These are phyloP conservation scores for Lactarius psammicola DNA, from an alignment of 768 basidiomycete genomes.

Conservation along the genomic window DNA sequence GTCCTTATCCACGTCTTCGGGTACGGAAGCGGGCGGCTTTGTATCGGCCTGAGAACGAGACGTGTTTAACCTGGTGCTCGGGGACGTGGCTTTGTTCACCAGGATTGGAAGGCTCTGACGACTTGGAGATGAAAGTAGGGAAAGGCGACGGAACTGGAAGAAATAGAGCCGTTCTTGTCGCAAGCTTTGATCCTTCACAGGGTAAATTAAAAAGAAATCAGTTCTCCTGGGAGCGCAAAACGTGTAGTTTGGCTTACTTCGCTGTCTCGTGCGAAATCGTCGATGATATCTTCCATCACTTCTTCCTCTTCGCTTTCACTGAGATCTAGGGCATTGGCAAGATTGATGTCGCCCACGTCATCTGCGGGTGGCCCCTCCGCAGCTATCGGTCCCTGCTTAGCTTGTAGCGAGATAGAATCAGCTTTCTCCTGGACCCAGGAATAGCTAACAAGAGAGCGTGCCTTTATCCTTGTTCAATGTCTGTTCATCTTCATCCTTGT, in stretches of 20 bases:
- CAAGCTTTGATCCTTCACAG: constrained; percentile 45
- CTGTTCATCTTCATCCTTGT: constrained; percentile 43
- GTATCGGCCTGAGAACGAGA: constrained; percentile 65
- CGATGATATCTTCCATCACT: constrained; percentile 73
- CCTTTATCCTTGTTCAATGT: constrained; percentile 38
- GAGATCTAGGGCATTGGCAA: constrained; percentile 62
- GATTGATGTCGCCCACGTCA: constrained; percentile 42
- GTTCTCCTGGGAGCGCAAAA: neutral
- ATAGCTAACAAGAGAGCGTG: constrained; percentile 25
- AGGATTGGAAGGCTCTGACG: constrained; percentile 33
- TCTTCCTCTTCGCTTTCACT: constrained; percentile 78
- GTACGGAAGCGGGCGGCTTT: constrained; percentile 45
- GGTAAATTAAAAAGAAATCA: constrained; percentile 7
- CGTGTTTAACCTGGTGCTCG: constrained; percentile 44
- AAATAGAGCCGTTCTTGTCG: constrained; percentile 74
- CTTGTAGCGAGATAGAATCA: constrained; percentile 14
- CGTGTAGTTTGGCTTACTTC: constrained; percentile 38
- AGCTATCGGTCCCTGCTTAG: constrained; percentile 31
- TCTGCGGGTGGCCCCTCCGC: constrained; percentile 26
- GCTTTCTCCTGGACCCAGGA: neutral
- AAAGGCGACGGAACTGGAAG: constrained; percentile 87
- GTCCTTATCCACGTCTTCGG: constrained; percentile 33
- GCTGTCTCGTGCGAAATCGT: constrained; percentile 55
- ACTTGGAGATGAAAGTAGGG: constrained; percentile 59
- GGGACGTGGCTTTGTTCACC: constrained; percentile 26